phyloP scores from a whole-genome alignment of 164 flowering plant genomes.

The Cinnamomum chago region DNA sequence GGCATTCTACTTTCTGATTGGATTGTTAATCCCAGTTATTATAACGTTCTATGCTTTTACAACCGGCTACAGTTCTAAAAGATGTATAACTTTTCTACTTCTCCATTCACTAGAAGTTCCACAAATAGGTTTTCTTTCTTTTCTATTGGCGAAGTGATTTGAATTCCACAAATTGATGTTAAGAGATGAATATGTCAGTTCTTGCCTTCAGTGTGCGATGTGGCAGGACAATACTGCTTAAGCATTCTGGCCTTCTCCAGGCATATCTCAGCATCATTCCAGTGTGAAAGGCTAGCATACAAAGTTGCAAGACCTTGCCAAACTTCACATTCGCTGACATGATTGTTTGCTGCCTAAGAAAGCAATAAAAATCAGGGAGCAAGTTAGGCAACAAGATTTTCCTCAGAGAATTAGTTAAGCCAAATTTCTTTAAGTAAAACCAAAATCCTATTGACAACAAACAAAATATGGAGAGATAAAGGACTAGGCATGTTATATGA shows the following conservation, averaged over 20 bases:
- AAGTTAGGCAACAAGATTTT: too few relatives aligned
- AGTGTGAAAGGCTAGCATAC: constrained; percentile 83
- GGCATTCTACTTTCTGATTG: too few relatives aligned
- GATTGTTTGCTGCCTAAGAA: constrained; percentile 41
- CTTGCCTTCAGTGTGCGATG: constrained; percentile 76
- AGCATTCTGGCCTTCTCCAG: constrained; percentile 71
- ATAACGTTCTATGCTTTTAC: too few relatives aligned
- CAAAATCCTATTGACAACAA: too few relatives aligned
- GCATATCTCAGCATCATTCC: constrained; percentile 92
- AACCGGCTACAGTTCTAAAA: too few relatives aligned
- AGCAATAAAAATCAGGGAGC: neutral
- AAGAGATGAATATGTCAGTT: constrained; percentile 9
- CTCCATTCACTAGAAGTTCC: neutral
- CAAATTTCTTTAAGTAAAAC: too few relatives aligned
- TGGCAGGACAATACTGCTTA: constrained; percentile 52
- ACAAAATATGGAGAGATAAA: too few relatives aligned
- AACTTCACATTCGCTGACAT: constrained; percentile 76
- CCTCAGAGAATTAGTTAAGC: neutral
- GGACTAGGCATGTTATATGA: too few relatives aligned
- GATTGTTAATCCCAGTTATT: too few relatives aligned
- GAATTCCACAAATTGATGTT: neutral
- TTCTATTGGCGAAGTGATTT: too few relatives aligned
- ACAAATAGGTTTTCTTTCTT: neutral
- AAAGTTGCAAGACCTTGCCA: constrained; percentile 90
- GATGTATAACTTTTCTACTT: neutral